A percentile compares a stretch with the other conserved stretches of the same genome.
These are phyloP conservation scores for Aspergillus vadensis DNA, from an alignment of 2,329 filamentous ascomycete genomes.

Conservation along the genomic window DNA sequence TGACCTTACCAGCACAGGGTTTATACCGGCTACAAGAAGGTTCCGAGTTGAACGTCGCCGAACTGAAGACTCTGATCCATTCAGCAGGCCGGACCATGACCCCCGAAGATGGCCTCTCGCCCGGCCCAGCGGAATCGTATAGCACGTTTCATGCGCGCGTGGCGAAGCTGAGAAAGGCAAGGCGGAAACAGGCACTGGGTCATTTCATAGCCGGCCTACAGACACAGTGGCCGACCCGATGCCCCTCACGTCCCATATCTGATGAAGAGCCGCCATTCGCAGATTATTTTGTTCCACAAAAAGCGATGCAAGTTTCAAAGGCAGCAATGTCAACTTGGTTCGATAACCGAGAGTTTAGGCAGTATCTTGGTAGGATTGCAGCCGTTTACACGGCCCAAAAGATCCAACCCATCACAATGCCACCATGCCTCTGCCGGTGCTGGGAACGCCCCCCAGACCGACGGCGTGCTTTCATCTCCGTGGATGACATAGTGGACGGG, in stretches of 20 bases:
- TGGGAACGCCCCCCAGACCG: neutral
- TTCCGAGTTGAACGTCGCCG: neutral
- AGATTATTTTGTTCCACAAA: constrained; percentile 20
- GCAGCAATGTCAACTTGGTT: constrained; percentile 27
- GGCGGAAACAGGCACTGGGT: constrained; percentile 7
- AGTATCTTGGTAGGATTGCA: constrained; percentile 25
- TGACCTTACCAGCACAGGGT: constrained; percentile 12
- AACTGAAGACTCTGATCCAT: constrained; percentile 4
- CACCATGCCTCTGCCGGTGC: neutral
- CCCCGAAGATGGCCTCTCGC: constrained; percentile 14
- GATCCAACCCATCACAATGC: constrained; percentile 10
- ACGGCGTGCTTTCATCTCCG: constrained; percentile 5
- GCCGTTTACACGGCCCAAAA: constrained; percentile 8
- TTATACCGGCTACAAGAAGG: constrained; percentile 15
- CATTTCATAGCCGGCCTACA: constrained; percentile 12
- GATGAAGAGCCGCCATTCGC: constrained; percentile 15
- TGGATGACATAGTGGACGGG: constrained; percentile 10
- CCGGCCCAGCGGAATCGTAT: constrained; percentile 3
- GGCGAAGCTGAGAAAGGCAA: constrained; percentile 7
- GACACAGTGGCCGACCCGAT: constrained; percentile 21
- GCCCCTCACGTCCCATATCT: constrained; percentile 19
- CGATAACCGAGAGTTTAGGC: constrained; percentile 26
- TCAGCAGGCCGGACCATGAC: constrained; percentile 5
- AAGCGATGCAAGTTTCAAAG: constrained; percentile 15
- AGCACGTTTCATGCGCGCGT: constrained; percentile 14